These are phyloP conservation scores for Chamaenerion angustifolium DNA, from an alignment of 345 rosid genomes.

Conservation along the genomic window DNA sequence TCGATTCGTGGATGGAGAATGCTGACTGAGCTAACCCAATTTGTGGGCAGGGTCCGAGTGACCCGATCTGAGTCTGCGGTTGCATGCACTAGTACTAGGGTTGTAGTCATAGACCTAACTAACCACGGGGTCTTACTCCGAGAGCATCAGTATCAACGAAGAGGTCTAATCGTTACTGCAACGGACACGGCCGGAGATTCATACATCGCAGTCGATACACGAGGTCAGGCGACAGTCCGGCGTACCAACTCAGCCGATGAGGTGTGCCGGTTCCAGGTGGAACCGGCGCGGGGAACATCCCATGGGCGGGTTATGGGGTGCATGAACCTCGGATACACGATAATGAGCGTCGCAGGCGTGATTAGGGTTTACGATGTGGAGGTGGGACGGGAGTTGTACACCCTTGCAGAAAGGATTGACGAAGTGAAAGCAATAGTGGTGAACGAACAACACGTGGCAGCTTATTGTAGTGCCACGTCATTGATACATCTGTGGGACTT, in stretches of 20 bases:
- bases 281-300: conserved; percentile 7
- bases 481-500: conserved; percentile 78
- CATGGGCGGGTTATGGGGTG: conserved; percentile 40
- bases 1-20: conserved; percentile 71
- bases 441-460: conserved; percentile 70
- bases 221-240: conserved; percentile 52
- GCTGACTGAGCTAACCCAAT: conserved; percentile 44
- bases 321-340: conserved; percentile 47
- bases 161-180: conserved; percentile 36
- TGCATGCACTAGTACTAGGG: conserved; percentile 50
- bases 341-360: conserved; percentile 57
- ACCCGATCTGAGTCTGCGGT: conserved; percentile 42
- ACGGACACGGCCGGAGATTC: conserved; percentile 32
- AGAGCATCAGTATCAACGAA: conserved; percentile 18
- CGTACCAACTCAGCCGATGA: conserved; percentile 23
- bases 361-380: conserved; percentile 53
- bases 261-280: conserved; percentile 33
- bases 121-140: conserved; percentile 29
- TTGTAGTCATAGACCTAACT: conserved; percentile 39
- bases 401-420: conserved; percentile 36
- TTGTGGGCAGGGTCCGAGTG: conserved; percentile 52
- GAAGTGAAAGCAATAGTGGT: conserved; percentile 47
- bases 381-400: conserved; percentile 26
- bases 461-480: conserved; percentile 21
- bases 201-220: conserved; percentile 35